Conservation (phyloP, 2,329 filamentous ascomycete species). For the Penicillium sp. region DNA sequence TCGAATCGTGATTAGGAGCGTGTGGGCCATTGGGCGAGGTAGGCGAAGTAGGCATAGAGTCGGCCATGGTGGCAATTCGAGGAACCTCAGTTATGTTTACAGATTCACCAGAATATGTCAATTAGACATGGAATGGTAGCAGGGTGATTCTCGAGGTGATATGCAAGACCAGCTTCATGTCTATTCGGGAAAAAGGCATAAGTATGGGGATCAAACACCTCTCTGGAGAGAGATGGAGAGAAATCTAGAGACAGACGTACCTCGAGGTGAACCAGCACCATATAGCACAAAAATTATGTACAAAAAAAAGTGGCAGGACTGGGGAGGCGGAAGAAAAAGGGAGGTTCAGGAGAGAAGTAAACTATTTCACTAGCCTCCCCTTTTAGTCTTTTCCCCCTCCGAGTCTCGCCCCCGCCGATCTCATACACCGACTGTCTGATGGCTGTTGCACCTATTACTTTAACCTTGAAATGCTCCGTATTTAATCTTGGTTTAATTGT, state of each 20-base stretch:
- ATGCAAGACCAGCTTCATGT: conserved; percentile 20
- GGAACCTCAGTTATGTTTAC: neutral
- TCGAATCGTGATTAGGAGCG: conserved; percentile 58
- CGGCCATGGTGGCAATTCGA: conserved; percentile 22
- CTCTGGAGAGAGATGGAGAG: neutral
- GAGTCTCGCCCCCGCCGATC: conserved; percentile 28
- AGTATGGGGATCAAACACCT: neutral
- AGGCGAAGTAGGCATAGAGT: conserved; percentile 20
- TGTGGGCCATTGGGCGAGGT: conserved; percentile 23
- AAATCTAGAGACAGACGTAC: neutral
- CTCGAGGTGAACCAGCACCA: conserved; percentile 22
- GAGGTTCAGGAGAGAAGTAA: conserved; percentile 21
- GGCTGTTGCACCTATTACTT: neutral
- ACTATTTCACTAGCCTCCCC: conserved; percentile 21
- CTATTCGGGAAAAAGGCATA: neutral
- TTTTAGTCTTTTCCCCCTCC: conserved; percentile 16
- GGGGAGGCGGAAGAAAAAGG: conserved; percentile 16
- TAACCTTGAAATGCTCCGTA: neutral
- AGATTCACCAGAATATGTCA: neutral
- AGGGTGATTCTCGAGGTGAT: conserved; percentile 2
- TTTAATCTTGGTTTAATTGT: neutral
- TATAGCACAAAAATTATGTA: conserved; percentile 3
- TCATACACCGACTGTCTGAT: conserved; percentile 27
- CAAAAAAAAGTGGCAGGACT: conserved; percentile 6
- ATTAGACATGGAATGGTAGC: conserved; percentile 2